phyloP scores from a whole-genome alignment of 176 grass and related monocot genomes.

The Oryza meyeriana region DNA sequence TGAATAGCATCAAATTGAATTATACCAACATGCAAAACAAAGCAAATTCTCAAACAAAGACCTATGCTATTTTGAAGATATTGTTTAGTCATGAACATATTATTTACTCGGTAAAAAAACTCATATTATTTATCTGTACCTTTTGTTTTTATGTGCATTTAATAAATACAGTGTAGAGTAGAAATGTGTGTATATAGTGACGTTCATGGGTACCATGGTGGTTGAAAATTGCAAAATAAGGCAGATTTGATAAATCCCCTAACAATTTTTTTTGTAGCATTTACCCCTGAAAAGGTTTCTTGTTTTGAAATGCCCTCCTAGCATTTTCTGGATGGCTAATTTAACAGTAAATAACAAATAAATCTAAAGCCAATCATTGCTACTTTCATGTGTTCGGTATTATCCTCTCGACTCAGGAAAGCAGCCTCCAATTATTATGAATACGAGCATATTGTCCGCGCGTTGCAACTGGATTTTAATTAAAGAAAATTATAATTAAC shows the following conservation, averaged over 20 bases:
- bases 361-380: neutral
- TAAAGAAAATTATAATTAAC: too few species aligned
- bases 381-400: neutral
- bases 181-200: slow-evolving; percentile 7
- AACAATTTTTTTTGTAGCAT: neutral
- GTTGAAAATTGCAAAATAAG: neutral
- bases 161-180: neutral
- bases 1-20: neutral
- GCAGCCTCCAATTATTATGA: neutral
- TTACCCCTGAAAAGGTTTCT: neutral
- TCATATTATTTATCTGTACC: neutral
- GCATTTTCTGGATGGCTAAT: slow-evolving; percentile 2
- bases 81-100: neutral
- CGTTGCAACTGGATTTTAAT: too few species aligned
- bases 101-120: too few species aligned
- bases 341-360: neutral
- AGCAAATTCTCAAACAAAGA: neutral
- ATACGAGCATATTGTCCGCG: too few species aligned
- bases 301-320: slow-evolving; percentile 1
- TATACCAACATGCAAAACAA: neutral
- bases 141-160: slow-evolving; percentile 9
- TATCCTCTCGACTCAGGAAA: neutral
- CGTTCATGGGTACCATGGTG: neutral
- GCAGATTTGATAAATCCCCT: neutral
- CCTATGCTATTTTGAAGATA: neutral